A percentile compares a stretch with the other conserved stretches of the same genome.
These are phyloP conservation scores for Fusarium sambucinum DNA, from an alignment of 2,329 filamentous ascomycete species.

Conservation along the genomic window DNA sequence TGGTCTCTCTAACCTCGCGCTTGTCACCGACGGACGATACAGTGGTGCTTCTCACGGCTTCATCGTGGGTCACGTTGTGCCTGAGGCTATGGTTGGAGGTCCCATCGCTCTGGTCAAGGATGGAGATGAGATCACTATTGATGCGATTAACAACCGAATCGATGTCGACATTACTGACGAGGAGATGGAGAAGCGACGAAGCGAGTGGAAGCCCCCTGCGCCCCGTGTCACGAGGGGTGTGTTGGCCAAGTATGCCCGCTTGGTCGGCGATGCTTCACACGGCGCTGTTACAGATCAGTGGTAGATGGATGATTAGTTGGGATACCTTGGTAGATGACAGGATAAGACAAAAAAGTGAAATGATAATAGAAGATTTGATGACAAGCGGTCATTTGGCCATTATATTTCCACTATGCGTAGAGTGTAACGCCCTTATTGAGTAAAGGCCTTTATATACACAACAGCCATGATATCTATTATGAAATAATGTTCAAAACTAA, in stretches of 20 bases:
- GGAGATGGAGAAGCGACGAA: conserved; percentile 74
- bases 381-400: not conserved
- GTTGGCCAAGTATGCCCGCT: conserved; percentile 87
- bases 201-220: conserved; percentile 76
- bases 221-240: conserved; percentile 83
- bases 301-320: conserved; percentile 28
- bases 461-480: conserved; percentile 42
- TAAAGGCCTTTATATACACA: conserved; percentile 28
- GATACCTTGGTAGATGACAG: not conserved
- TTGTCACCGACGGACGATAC: conserved; percentile 94
- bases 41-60: conserved; percentile 90
- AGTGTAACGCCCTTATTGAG: not conserved
- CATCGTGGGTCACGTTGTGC: conserved; percentile 92
- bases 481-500: conserved; percentile 36
- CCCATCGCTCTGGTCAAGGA: conserved; percentile 86
- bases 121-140: conserved; percentile 87
- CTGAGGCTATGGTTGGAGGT: conserved; percentile 89
- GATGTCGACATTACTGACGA: conserved; percentile 73
- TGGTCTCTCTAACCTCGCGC: conserved; percentile 84
- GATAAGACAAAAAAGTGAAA: conserved; percentile 15
- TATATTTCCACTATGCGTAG: too few species aligned
- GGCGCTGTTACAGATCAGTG: conserved; percentile 84
- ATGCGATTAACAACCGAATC: conserved; percentile 84
- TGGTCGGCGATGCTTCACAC: conserved; percentile 92
- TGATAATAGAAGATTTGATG: conserved; percentile 14